Conservation (phyloP, 352 stramenopile species). For the Pythium apleroticum region DNA sequence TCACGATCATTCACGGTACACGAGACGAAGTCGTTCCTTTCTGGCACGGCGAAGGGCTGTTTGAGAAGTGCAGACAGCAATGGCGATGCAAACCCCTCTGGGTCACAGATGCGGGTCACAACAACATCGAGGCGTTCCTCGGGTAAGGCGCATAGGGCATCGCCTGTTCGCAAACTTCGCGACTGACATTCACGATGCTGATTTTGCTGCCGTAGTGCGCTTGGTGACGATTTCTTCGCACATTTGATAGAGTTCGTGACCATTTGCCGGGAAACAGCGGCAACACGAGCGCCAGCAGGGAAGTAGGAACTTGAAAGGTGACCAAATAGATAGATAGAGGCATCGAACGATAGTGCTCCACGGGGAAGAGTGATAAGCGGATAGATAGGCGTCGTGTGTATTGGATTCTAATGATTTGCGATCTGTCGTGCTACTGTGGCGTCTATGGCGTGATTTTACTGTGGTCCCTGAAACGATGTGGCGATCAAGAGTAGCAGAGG, state of each 20-base stretch:
- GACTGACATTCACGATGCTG: not conserved
- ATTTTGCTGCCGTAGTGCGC: constrained; percentile 17
- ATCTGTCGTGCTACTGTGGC: not conserved
- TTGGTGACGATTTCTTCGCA: constrained; percentile 79
- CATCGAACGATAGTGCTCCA: not conserved
- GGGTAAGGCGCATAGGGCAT: constrained; percentile 35
- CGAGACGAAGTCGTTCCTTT: constrained; percentile 99
- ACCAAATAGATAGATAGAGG: constrained; percentile 5
- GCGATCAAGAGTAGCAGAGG: no score
- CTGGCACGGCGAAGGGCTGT: constrained; percentile 95
- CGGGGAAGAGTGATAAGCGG: not conserved
- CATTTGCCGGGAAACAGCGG: constrained; percentile 68
- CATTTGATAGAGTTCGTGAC: constrained; percentile 78
- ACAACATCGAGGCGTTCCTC: constrained; percentile 98
- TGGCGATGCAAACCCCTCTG: constrained; percentile 97
- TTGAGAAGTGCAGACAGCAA: constrained; percentile 88
- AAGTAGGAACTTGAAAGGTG: constrained; percentile 13
- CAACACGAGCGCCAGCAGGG: constrained; percentile 42
- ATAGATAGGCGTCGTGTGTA: not conserved
- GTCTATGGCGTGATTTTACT: not conserved
- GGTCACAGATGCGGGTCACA: constrained; percentile 97
- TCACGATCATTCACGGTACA: constrained; percentile 98
- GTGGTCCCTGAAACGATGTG: not conserved
- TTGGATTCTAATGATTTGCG: not conserved
- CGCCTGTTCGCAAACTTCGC: not conserved